Percentiles rank a stretch among this genome's conserved stretches.
Evolutionary conservation across 805 yeast genomes (phyloP).

Genomic region (Lipomyces starkeyi): DNA sequence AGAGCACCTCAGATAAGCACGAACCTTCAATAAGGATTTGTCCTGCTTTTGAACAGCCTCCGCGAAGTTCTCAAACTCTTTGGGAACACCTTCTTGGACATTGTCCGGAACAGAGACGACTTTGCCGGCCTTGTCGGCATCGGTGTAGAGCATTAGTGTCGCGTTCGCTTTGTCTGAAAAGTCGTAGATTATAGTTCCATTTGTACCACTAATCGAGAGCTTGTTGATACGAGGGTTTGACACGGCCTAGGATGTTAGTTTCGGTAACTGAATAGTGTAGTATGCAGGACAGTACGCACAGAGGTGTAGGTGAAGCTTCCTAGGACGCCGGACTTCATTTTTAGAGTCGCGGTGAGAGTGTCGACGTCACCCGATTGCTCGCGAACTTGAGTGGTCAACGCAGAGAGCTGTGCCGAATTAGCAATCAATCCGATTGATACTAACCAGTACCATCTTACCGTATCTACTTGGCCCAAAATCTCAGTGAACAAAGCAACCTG

Average conservation of each 20-base stretch:
- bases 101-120: slow-evolving; percentile 42
- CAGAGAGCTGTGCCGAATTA: slow-evolving; percentile 51
- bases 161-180: slow-evolving; percentile 60
- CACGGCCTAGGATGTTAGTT: slow-evolving; percentile 15
- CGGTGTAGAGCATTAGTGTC: slow-evolving; percentile 42
- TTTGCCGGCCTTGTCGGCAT: slow-evolving; percentile 36
- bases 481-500: slow-evolving; percentile 87
- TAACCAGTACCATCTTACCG: slow-evolving; percentile 48
- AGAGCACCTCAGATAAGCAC: neutral
- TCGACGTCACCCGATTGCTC: slow-evolving; percentile 83
- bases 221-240: slow-evolving; percentile 46
- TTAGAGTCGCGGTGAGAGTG: slow-evolving; percentile 71
- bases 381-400: slow-evolving; percentile 77
- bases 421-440: neutral
- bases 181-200: slow-evolving; percentile 75
- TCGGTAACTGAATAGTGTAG: neutral
- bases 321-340: slow-evolving; percentile 64
- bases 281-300: slow-evolving; percentile 52
- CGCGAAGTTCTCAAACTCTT: slow-evolving; percentile 61
- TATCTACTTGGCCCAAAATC: slow-evolving; percentile 73
- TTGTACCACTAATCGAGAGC: slow-evolving; percentile 76
- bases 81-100: slow-evolving; percentile 60
- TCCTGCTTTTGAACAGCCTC: slow-evolving; percentile 69
- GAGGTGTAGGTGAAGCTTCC: slow-evolving; percentile 91
- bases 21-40: slow-evolving; percentile 56